Evolutionary conservation across 1,284 basidiomycete genomes (phyloP), one percentile per base, ranked within the genome.

Genomic region (Cutaneotrichosporon sp.): DNA sequence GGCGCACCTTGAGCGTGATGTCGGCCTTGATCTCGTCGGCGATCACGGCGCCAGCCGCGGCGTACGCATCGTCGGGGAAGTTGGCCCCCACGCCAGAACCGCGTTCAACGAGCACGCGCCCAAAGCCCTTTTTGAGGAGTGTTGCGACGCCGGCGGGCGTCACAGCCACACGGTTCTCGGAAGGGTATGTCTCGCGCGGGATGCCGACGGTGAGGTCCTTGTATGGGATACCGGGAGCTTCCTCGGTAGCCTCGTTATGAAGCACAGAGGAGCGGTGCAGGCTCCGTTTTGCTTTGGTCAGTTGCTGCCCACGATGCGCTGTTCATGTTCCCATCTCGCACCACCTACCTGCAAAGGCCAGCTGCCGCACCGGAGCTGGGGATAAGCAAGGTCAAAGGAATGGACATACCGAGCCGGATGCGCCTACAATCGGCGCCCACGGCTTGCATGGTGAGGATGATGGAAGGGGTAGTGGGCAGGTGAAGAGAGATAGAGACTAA

Each of bases 1-100:
- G 86, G 65, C 89, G 85, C 63, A 92, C 90, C 84, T 92, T 92
- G 67, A 92, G 83, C 72, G 91, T 82, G 72, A 92, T 89, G 74
- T 92, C 90, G 78, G 63, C 55, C 36, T 58, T 52, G 50, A 52
- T 73, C 86, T 61, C 87, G 85, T 69, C 83, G 82, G 56, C 87
- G 85, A 92, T 76, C 2, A 85, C 87, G 30, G 90, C 90, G 5
- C 90, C 90, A n/a, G 89, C 90, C 50, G 86, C 85, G 63, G 81
- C 81, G 74, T 91, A 92, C 49, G 89, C 87, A 69, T 87, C 87
- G 73, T 92, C 89, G 63, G 87, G 81, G 76, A 92, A 92, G 74
- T 90, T 88, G 4, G 91, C 88, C 60, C 85, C 83, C 32, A 79
- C 76, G 50, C 90, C 90, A 13, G 91, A 90, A 67, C 86, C 84